Evolutionary conservation across 148 eudicot species (phyloP).

Genomic region (Diospyros kaki): DNA sequence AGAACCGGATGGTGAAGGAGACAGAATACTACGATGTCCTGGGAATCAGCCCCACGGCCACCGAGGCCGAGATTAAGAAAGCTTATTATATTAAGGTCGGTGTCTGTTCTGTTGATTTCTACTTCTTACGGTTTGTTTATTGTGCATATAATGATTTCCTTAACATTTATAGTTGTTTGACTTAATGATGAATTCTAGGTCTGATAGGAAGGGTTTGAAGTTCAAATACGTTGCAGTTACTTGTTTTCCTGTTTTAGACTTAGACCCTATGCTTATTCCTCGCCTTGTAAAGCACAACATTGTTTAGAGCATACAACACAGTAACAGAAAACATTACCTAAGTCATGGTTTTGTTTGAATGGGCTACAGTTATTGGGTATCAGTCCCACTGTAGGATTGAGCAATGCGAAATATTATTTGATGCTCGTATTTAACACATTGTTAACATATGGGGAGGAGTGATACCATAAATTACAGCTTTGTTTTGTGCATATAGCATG

Average conservation of each 20-base stretch:
- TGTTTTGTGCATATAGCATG: too few species aligned
- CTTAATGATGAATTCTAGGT: background rate
- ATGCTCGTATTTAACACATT: too few species aligned
- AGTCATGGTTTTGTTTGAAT: too few species aligned
- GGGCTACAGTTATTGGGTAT: too few species aligned
- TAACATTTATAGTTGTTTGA: background rate
- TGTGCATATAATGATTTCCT: too few species aligned
- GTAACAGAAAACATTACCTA: too few species aligned
- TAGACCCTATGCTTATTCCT: background rate
- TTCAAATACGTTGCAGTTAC: background rate
- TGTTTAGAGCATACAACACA: background rate
- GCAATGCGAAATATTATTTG: background rate
- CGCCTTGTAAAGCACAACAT: background rate
- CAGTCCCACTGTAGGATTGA: background rate
- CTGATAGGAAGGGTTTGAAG: background rate
- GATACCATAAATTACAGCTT: too few species aligned
- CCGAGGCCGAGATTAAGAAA: conserved; percentile 77
- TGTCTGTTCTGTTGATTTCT: background rate
- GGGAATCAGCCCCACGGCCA: conserved; percentile 73
- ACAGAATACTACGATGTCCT: conserved; percentile 76
- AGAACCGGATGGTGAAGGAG: conserved; percentile 68
- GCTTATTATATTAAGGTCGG: conserved; percentile 82
- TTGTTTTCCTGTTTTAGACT: background rate
- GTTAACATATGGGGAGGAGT: too few species aligned
- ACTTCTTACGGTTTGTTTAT: too few species aligned